These are phyloP conservation scores for Fusarium heterosporum DNA, from an alignment of 2,329 filamentous ascomycete species.

Conservation along the genomic window DNA sequence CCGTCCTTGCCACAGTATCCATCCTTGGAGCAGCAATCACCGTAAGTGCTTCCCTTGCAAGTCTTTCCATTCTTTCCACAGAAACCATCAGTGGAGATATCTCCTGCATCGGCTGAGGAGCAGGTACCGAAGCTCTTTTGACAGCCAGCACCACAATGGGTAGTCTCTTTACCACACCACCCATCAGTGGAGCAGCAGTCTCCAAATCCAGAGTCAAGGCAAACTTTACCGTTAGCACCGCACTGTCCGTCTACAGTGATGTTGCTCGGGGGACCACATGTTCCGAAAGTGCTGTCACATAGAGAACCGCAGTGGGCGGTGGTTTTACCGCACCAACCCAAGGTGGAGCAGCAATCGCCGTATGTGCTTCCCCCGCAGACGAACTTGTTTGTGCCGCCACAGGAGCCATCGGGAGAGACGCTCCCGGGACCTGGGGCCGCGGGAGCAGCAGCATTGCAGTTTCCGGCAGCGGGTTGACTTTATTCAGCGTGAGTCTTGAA, in stretches of 20 bases:
- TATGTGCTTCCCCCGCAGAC: not conserved
- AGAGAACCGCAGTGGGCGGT: constrained; percentile 11
- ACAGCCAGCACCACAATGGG: constrained; percentile 3
- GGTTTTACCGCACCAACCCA: constrained; percentile 15
- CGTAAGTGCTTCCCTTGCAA: not conserved
- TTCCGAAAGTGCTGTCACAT: not conserved
- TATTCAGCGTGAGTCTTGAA: not conserved
- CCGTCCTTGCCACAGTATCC: not conserved
- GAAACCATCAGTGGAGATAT: constrained; percentile 5
- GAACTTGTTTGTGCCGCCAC: constrained; percentile 15
- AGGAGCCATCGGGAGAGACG: constrained; percentile 10
- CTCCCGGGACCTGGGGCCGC: constrained; percentile 5
- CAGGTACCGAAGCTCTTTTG: constrained; percentile 7
- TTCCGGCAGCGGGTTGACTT: constrained; percentile 6
- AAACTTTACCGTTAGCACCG: constrained; percentile 9
- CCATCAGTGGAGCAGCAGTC: not conserved
- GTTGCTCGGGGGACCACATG: constrained; percentile 2
- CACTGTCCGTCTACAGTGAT: constrained; percentile 6
- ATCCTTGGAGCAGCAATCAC: not conserved
- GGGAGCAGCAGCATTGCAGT: constrained; percentile 15
- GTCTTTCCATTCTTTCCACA: constrained; percentile 13
- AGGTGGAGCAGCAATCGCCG: constrained; percentile 1
- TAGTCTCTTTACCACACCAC: not conserved
- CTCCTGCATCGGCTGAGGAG: not conserved
- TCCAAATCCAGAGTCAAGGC: not conserved